Evolutionary conservation across 1,139 yeast species (phyloP).

Genomic region (Suhomyces terraborum): DNA sequence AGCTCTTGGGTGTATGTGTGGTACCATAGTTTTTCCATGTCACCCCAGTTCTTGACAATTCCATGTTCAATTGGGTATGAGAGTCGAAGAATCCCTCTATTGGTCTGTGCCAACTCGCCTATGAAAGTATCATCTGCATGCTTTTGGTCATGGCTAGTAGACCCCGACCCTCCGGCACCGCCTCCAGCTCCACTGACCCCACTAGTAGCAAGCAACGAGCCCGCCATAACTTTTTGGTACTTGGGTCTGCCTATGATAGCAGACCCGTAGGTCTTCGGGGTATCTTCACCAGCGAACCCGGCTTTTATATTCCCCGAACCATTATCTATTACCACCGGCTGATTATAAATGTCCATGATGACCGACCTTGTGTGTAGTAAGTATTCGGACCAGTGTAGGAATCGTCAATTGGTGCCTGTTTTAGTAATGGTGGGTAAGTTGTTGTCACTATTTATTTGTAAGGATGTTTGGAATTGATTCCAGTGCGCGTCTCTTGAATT

Average conservation of each 20-base stretch:
- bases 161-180: slow-evolving; percentile 2
- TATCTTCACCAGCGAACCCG: slow-evolving; percentile 92
- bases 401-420: background rate
- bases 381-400: background rate
- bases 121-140: slow-evolving; percentile 51
- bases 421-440: background rate
- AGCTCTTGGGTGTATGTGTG: slow-evolving; percentile 62
- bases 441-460: too few species aligned
- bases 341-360: slow-evolving; percentile 51
- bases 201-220: slow-evolving; percentile 52
- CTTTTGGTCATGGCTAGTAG: slow-evolving; percentile 14
- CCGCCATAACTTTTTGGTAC: slow-evolving; percentile 83
- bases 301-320: slow-evolving; percentile 90
- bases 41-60: slow-evolving; percentile 80
- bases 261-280: slow-evolving; percentile 59
- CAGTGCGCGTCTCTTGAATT: background rate
- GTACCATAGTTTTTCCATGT: slow-evolving; percentile 78
- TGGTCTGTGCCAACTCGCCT: slow-evolving; percentile 72
- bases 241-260: slow-evolving; percentile 78
- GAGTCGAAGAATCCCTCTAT: slow-evolving; percentile 72
- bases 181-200: slow-evolving; percentile 32
- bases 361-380: background rate
- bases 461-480: background rate
- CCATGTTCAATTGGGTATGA: slow-evolving; percentile 82
- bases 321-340: slow-evolving; percentile 89